A percentile compares a stretch with the other conserved stretches of the same genome.
These are phyloP conservation scores for Gaertneriomyces semiglobifer DNA, from an alignment of 192 early-diverging fungal genomes.

Conservation along the genomic window DNA sequence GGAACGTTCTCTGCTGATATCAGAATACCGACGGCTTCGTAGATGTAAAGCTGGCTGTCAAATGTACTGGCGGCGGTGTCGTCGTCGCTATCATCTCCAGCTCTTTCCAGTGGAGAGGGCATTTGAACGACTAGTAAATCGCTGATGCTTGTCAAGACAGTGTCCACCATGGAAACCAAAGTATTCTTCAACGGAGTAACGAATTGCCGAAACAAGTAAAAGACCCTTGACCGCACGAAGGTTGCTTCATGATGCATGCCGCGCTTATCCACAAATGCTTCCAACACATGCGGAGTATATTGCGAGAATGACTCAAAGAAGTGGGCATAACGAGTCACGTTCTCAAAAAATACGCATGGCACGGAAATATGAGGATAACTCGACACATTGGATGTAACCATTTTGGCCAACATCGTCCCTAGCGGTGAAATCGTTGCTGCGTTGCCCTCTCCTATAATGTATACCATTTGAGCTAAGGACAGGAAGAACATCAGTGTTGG, in stretches of 20 bases:
- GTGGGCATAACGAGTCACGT: conserved; percentile 61
- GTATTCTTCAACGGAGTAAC: conserved; percentile 63
- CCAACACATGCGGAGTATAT: conserved; percentile 63
- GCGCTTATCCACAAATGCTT: conserved; percentile 70
- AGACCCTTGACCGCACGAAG: conserved; percentile 70
- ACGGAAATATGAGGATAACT: conserved; percentile 71
- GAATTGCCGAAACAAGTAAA: conserved; percentile 87
- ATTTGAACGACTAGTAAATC: conserved; percentile 72
- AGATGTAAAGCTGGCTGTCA: conserved; percentile 81
- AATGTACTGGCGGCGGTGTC: conserved; percentile 58
- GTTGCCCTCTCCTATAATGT: conserved; percentile 13
- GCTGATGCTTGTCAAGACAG: conserved; percentile 56
- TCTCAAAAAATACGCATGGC: conserved; percentile 72
- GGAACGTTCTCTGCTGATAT: conserved; percentile 75
- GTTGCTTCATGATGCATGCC: conserved; percentile 73
- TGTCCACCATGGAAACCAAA: conserved; percentile 59
- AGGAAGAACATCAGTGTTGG: background rate
- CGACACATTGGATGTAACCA: conserved; percentile 66
- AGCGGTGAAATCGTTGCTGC: conserved; percentile 45
- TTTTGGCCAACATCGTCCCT: conserved; percentile 57
- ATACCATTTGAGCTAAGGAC: background rate
- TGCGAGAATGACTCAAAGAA: conserved; percentile 68
- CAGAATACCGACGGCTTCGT: conserved; percentile 88
- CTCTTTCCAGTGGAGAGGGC: conserved; percentile 39
- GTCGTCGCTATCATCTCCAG: conserved; percentile 46